A percentile compares a stretch with the other conserved stretches of the same genome.
These are phyloP conservation scores for Bacterosira constricta DNA, from an alignment of 108 stramenopile species.

Conservation along the genomic window DNA sequence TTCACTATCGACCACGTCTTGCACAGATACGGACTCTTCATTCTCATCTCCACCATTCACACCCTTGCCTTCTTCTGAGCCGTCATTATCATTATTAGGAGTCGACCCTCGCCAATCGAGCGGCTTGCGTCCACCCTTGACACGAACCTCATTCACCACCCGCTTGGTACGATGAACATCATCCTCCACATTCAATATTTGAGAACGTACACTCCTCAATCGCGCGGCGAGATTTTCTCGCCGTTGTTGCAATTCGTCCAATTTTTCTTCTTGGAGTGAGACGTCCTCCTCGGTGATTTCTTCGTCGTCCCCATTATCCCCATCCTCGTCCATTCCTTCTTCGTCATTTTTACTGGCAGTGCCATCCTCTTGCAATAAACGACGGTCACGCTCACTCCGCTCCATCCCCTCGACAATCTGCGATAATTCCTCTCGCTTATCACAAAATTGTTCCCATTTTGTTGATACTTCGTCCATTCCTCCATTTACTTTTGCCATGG, in stretches of 20 bases:
- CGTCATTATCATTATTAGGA: too few species aligned
- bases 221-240: constrained; percentile 17
- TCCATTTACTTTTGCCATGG: constrained; percentile 11
- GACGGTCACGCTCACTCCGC: background rate
- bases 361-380: constrained; percentile 24
- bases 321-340: constrained; percentile 2
- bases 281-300: constrained; percentile 51
- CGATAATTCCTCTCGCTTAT: constrained; percentile 34
- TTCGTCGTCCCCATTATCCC: constrained; percentile 10
- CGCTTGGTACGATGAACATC: constrained; percentile 13
- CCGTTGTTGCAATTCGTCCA: constrained; percentile 21
- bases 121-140: constrained; percentile 25
- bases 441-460: constrained; percentile 22
- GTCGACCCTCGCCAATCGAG: constrained; percentile 24
- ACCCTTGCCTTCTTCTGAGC: background rate
- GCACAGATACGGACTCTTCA: background rate
- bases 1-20: constrained; percentile 31
- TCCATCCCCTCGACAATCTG: constrained; percentile 38
- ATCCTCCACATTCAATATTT: constrained; percentile 26
- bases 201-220: constrained; percentile 19
- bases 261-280: constrained; percentile 38
- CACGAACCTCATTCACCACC: constrained; percentile 38
- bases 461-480: constrained; percentile 5
- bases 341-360: constrained; percentile 11
- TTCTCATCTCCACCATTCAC: background rate